Evolutionary conservation across 495 filamentous ascomycete species (phyloP), one percentile per base, ranked within the genome.

Genomic region (Aspergillus taichungensis): DNA sequence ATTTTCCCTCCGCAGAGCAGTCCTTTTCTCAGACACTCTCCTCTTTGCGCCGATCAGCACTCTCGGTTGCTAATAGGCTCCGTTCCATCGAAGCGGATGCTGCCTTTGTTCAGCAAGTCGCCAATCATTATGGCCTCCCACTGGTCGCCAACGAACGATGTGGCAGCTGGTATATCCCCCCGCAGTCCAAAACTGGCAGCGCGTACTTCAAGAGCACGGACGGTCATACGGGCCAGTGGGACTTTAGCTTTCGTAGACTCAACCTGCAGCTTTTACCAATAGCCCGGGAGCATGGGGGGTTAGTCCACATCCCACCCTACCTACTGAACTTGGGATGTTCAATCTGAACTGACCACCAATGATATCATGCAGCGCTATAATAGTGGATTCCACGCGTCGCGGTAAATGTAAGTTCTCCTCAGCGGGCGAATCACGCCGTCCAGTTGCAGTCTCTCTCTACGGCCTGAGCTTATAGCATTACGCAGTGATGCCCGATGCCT

Each of bases 181-280:
- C 86, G 0, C 60, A 61, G 13, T 51, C 46, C 8, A 89, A 89
- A 57, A 64, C 64, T 1, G 85, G 75, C 11, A 85, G 84, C 40
- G 87, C 78, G 6, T 97, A 97, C 66, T 98, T 96, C 67, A 98
- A 98, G 72, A 94, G 87, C 67, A 98, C 92, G 27, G 92, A 98
- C 66, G 92, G 92, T 2, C 92, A 98, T 68, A 76, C 75, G 1
- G 85, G 87, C 13, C 76, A 92, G 61, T 97, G 91, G 90, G 76
- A 78, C 36, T 95, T 96, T 57, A 94, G 82, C 65, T 73, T 77
- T 28, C 74, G 91, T 55, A 75, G 92, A 44, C 67, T 97, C 54
- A 97, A 97, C 56, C 55, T 94, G 52, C 82, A 90, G 52, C 52
- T 98, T 34, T 59, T 98, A 13, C 53, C 61, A 64, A 73, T 51